Conservation (phyloP, 2,329 filamentous ascomycete genomes). For the Xylariaceae sp. region DNA sequence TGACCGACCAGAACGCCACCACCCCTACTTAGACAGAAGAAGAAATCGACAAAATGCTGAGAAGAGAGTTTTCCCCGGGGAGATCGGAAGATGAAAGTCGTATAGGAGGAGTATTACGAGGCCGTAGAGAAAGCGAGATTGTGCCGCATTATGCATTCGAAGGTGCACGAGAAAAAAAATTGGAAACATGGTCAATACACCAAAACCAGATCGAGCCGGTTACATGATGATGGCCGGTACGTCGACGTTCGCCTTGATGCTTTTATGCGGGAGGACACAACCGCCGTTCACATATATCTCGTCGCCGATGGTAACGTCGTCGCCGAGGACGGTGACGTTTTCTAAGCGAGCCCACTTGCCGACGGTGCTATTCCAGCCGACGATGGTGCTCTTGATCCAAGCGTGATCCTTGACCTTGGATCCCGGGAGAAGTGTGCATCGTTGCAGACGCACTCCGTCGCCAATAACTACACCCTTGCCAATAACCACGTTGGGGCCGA, state of each 20-base stretch:
- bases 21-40: conserved; percentile 20
- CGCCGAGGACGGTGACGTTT: conserved; percentile 96
- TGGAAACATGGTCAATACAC: neutral
- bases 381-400: conserved; percentile 98
- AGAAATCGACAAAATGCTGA: conserved; percentile 30
- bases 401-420: conserved; percentile 98
- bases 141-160: conserved; percentile 30
- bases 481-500: conserved; percentile 95
- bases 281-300: conserved; percentile 99
- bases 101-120: conserved; percentile 33
- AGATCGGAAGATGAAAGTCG: conserved; percentile 15
- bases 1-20: conserved; percentile 31
- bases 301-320: conserved; percentile 96
- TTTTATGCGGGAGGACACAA: conserved; percentile 95
- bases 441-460: conserved; percentile 90
- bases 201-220: conserved; percentile 23
- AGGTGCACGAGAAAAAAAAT: conserved; percentile 4
- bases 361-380: conserved; percentile 96
- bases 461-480: conserved; percentile 90
- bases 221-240: conserved; percentile 71
- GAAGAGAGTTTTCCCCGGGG: conserved; percentile 30
- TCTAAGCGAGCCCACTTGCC: conserved; percentile 95
- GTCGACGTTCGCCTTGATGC: conserved; percentile 97
- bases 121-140: conserved; percentile 23
- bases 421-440: conserved; percentile 84